Evolutionary conservation across 768 basidiomycete species (phyloP).

Genomic region (Russula emetica): DNA sequence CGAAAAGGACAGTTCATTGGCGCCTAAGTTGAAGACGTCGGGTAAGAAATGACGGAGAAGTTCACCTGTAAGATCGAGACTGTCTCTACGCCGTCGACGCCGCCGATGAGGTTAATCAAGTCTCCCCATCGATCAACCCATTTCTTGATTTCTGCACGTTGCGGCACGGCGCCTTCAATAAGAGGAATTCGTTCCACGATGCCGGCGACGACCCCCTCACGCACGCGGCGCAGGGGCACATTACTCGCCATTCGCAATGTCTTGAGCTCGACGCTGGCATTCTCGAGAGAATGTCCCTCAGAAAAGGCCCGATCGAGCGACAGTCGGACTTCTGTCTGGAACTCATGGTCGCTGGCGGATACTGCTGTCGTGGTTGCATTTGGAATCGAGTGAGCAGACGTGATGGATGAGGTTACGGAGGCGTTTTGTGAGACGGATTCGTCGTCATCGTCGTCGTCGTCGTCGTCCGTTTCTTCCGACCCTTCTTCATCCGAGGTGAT

Average conservation of each 20-base stretch:
- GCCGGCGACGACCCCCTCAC: constrained; percentile 83
- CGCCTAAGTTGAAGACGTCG: too few species aligned
- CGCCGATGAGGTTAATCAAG: constrained; percentile 76
- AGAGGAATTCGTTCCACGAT: constrained; percentile 70
- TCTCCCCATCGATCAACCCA: constrained; percentile 78
- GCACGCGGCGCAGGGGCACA: constrained; percentile 78
- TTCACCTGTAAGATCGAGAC: constrained; percentile 72
- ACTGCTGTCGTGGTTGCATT: constrained; percentile 36
- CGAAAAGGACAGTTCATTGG: too few species aligned
- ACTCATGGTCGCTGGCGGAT: constrained; percentile 49
- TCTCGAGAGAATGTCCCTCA: constrained; percentile 88
- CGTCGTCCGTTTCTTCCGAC: constrained; percentile 37
- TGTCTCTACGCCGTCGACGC: constrained; percentile 77
- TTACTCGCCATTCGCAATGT: constrained; percentile 97
- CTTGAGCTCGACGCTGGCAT: constrained; percentile 91
- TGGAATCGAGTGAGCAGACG: constrained; percentile 41
- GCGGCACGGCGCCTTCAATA: constrained; percentile 50
- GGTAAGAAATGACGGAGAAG: too few species aligned
- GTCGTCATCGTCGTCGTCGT: constrained; percentile 34
- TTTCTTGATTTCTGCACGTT: constrained; percentile 59
- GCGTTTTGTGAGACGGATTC: constrained; percentile 36
- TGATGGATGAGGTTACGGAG: constrained; percentile 48
- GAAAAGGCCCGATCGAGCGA: constrained; percentile 89
- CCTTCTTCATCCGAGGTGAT: constrained; percentile 48
- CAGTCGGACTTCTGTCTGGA: constrained; percentile 68